Conservation (phyloP, 257 asterid species). For the Leptodermis oblonga region DNA sequence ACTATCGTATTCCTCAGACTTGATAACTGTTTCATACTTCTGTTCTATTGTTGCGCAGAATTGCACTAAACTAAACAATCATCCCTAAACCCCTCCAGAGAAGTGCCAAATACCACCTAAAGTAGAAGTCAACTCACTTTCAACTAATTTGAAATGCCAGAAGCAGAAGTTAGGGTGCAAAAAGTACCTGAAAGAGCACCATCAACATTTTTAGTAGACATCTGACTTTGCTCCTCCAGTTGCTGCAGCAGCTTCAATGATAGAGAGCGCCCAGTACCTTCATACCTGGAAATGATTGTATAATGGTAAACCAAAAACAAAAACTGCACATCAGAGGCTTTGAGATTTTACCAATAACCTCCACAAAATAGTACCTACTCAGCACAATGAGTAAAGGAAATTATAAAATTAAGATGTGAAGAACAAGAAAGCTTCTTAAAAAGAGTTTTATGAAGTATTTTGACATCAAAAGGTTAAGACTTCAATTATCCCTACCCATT, state of each 20-base stretch:
- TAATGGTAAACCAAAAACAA: slow-evolving; percentile 13
- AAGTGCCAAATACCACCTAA: background rate
- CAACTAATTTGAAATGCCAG: background rate
- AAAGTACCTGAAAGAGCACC: slow-evolving; percentile 57
- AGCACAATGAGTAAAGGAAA: background rate
- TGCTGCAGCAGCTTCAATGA: slow-evolving; percentile 87
- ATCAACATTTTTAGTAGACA: slow-evolving; percentile 50
- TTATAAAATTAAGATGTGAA: background rate
- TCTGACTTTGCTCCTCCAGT: slow-evolving; percentile 77
- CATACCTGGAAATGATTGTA: slow-evolving; percentile 50
- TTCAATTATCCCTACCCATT: slow-evolving; percentile 55
- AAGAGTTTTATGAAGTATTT: background rate
- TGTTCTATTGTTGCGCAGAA: background rate
- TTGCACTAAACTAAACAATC: background rate
- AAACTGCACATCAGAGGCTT: background rate
- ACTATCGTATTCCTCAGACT: background rate
- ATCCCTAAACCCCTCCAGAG: background rate
- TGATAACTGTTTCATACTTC: background rate
- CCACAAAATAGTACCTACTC: background rate
- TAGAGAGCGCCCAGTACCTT: slow-evolving; percentile 97
- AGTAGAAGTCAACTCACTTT: background rate
- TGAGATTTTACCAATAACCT: background rate
- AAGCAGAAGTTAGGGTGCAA: slow-evolving; percentile 6
- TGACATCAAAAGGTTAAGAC: background rate
- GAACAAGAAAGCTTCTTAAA: background rate